A percentile compares a stretch with the other conserved stretches of the same genome.
Evolutionary conservation across 371 early-diverging fungal species (phyloP).

Genomic region (Nematocida minor): DNA sequence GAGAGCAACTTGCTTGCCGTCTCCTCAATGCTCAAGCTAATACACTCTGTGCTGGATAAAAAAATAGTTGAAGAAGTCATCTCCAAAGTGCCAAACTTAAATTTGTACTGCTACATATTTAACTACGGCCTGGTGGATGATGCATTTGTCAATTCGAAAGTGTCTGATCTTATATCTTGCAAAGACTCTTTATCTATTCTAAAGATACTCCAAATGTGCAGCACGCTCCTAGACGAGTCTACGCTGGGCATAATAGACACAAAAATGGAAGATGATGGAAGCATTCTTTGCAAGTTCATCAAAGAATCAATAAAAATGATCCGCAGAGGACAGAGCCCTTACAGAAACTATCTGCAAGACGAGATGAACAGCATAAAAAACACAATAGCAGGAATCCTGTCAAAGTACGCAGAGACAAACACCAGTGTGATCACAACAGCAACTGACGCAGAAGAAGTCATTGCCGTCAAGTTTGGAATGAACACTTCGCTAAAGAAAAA

Average conservation of each 20-base stretch:
- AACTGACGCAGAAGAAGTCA: neutral
- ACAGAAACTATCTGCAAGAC: conserved; percentile 41
- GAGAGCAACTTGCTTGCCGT: conserved; percentile 21
- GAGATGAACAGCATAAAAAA: conserved; percentile 15
- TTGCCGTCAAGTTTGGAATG: conserved; percentile 43
- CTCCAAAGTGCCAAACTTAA: neutral
- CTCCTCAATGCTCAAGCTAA: conserved; percentile 40
- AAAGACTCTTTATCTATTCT: conserved; percentile 13
- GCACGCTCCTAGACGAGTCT: neutral
- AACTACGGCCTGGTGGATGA: conserved; percentile 35
- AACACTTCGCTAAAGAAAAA: conserved; percentile 45
- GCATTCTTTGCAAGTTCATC: conserved; percentile 16
- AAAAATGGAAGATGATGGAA: neutral
- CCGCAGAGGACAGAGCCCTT: neutral
- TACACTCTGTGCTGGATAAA: conserved; percentile 29
- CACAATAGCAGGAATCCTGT: conserved; percentile 2
- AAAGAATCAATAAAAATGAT: neutral
- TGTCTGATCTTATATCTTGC: neutral
- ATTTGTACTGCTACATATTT: conserved; percentile 38
- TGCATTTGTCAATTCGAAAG: neutral
- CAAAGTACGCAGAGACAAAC: neutral
- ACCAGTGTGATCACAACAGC: conserved; percentile 4
- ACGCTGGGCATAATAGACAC: neutral
- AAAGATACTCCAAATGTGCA: conserved; percentile 26
- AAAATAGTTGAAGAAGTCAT: conserved; percentile 14